Base-by-base conservation (phyloP, 2,329 filamentous ascomycete genomes). In the Diaporthe destruens region DNA sequence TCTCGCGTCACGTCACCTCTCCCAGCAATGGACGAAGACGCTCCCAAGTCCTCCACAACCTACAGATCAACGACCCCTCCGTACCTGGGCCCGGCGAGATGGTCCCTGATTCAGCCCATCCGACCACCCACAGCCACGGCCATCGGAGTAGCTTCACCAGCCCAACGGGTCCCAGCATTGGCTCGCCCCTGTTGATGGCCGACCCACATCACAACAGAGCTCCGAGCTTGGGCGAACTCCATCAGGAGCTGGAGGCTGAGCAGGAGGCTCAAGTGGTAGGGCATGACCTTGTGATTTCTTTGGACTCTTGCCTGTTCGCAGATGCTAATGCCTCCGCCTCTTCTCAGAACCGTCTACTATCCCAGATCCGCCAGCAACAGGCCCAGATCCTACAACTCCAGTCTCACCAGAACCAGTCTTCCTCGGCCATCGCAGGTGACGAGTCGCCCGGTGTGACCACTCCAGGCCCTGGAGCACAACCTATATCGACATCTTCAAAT, bases 211-310 rank as follows among this genome's bases (percentile, higher is more conserved):
- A 93, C 78, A 88, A 90, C 76, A 87, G 93, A 63, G 84, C 91
- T 0, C 92, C 92, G 2, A 94, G 92, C 79, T 81, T 95, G 74
- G 93, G 93, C 23, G 92, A 94, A 81, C 88, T 95, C 54, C 92
- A 95, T 76, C 93, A 95, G 79, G 92, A 94, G 81, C 85, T 95
- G 1, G 93, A 95, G 80, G 92, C 91, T 69, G 93, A 95, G 82
- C 92, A 94, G 80, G 93, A 95, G 79, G 91, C 90, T 32, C 92
- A 94, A 82, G 93, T 95, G 75, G 90, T 92, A 84, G 66, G 88
- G 82, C 20, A 29, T n/a, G 16, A 39, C 34, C 34, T 32, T 55
- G 1, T 14, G 20, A 2, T 18, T 2, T 14, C 5, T 14, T 23
- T 4, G 9, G 16, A 23, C 18, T 4, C 16, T 9, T n/a, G 18